phyloP scores from a whole-genome alignment of 345 rosid species.

The Citrus unshiu region DNA sequence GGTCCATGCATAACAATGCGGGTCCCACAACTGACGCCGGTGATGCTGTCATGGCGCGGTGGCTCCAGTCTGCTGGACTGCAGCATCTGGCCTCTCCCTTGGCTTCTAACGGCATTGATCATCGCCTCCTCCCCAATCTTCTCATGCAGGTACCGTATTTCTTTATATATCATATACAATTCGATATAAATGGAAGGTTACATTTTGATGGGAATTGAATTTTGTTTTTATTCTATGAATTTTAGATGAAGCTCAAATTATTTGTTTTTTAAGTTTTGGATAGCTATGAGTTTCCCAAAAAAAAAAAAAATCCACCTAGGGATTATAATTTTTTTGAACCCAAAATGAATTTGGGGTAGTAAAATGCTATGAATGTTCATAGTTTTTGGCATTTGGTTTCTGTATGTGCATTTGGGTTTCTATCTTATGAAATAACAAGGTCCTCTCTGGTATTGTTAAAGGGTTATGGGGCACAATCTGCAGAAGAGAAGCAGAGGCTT shows the following conservation, averaged over 20 bases:
- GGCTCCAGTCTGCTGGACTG: conserved; percentile 98
- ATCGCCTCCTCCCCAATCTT: conserved; percentile 84
- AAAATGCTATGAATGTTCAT: not conserved
- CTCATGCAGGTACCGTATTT: conserved; percentile 68
- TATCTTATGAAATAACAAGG: not conserved
- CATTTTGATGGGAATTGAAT: not conserved
- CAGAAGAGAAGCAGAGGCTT: conserved; percentile 96
- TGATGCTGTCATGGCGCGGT: conserved; percentile 98
- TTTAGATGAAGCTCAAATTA: not conserved
- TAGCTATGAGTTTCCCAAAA: not conserved
- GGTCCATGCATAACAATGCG: conserved; percentile 53
- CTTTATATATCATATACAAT: not conserved
- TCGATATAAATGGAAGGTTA: not conserved
- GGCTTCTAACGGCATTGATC: conserved; percentile 74
- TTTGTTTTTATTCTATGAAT: not conserved
- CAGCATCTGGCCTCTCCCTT: conserved; percentile 99
- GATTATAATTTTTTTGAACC: not conserved
- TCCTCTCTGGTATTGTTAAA: conserved; percentile 26
- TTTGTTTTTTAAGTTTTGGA: not conserved
- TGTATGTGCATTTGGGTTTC: not conserved
- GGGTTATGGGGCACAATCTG: conserved; percentile 98
- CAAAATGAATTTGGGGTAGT: not conserved
- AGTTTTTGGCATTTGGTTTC: not conserved
- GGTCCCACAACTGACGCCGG: conserved; percentile 71
- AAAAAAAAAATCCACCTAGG: no score